Conservation (phyloP, 208 protist species). For the Trypanosoma vivax region DNA sequence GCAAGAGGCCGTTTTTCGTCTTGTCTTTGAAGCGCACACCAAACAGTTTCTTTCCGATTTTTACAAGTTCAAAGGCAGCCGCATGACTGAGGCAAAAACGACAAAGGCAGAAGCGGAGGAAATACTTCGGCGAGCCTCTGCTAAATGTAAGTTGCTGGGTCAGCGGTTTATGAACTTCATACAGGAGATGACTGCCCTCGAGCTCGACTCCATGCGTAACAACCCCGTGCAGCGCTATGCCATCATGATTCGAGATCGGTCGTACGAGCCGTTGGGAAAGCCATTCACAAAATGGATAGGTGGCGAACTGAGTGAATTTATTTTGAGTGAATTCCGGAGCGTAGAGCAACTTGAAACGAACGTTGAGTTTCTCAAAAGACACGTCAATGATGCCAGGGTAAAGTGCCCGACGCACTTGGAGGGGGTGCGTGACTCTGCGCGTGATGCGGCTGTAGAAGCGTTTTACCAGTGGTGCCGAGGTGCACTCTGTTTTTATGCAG, state of each 20-base stretch:
- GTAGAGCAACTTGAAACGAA: slow-evolving; percentile 77
- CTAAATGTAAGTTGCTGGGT: slow-evolving; percentile 80
- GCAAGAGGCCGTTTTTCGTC: slow-evolving; percentile 63
- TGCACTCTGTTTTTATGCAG: slow-evolving; percentile 72
- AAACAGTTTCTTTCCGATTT: slow-evolving; percentile 86
- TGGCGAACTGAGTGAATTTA: slow-evolving; percentile 73
- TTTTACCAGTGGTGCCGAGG: slow-evolving; percentile 85
- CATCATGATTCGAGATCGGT: slow-evolving; percentile 68
- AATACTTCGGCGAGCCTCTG: slow-evolving; percentile 64
- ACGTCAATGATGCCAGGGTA: slow-evolving; percentile 59
- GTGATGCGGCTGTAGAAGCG: slow-evolving; percentile 66
- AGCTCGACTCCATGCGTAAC: slow-evolving; percentile 81
- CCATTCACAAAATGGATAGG: slow-evolving; percentile 84
- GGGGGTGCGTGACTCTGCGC: slow-evolving; percentile 49
- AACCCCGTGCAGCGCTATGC: slow-evolving; percentile 82
- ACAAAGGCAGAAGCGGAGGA: slow-evolving; percentile 76
- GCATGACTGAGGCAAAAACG: slow-evolving; percentile 60
- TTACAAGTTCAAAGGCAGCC: slow-evolving; percentile 79
- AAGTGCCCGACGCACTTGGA: slow-evolving; percentile 57
- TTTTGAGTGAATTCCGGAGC: slow-evolving; percentile 49
- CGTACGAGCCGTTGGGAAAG: slow-evolving; percentile 69
- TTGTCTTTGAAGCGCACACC: slow-evolving; percentile 83
- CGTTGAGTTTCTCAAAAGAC: slow-evolving; percentile 57
- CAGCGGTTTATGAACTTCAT: slow-evolving; percentile 87
- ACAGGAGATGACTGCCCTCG: slow-evolving; percentile 83